Evolutionary conservation across 352 stramenopile species (phyloP), one percentile per base, ranked within the genome.

Genomic region (Blastocystis sp.): DNA sequence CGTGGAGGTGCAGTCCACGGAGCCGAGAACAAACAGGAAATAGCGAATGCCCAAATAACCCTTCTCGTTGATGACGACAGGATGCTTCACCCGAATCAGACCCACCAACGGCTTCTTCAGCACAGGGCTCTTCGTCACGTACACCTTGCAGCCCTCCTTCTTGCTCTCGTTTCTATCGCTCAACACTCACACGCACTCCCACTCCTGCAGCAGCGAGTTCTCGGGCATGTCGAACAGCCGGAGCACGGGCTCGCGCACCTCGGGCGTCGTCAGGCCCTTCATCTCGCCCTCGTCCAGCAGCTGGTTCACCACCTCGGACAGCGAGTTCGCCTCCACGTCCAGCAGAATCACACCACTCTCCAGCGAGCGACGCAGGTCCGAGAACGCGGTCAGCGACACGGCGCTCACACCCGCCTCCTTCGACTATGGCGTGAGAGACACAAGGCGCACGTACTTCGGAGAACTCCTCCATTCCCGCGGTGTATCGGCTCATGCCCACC

Each of bases 141-240:
- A 85, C 51, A 85, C 74, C 51, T 85, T 85, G 61, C 74, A 85
- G 26, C 74, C 74, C 51, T 85, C 74, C 41, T 69, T 85, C 51
- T 62, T 29, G 12, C 10, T 39, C 45, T 55, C 45, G 9, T 9
- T 13, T 55, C 45, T 55, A 16, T 1, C 45, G 9, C 45, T 55
- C 45, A 55, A 9, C 16, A 9, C 9, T 13, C 9, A 9, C 45
- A 19, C 59, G 9, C 3, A 51, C 3, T 29, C 31, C 29, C 31
- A 13, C 6, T 39, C 26, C 33, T 70, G 4, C 33, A 39, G 19
- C 31, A 67, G 24, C 0, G 74, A 69, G 3, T 29, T 59, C 59
- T 85, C 41, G 12, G 35, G 59, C 31, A 69, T 85, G 1, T 66
- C 59, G 29, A 85, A 85, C n/a, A 85, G 51, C 1, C 45, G 41